These are phyloP conservation scores for Ramaria sp. DNA, from an alignment of 768 basidiomycete genomes.

Conservation along the genomic window DNA sequence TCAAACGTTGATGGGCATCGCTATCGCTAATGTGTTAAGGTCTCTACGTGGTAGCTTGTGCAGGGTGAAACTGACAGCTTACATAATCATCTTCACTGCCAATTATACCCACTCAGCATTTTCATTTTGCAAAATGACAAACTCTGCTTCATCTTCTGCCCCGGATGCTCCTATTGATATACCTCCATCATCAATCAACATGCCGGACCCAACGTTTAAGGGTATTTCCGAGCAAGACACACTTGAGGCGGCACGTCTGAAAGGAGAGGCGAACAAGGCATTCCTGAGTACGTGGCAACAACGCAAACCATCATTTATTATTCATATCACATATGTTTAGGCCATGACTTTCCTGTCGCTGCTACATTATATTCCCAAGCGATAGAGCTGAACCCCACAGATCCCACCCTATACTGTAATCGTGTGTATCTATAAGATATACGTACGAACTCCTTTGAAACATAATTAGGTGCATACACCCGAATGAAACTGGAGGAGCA, in stretches of 20 bases:
- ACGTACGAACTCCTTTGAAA: background rate
- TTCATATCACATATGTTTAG: conserved; percentile 22
- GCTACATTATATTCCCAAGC: conserved; percentile 74
- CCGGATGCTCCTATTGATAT: background rate
- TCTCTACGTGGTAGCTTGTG: no score
- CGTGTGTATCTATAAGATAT: conserved; percentile 25
- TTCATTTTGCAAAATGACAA: background rate
- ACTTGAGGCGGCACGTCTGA: conserved; percentile 57
- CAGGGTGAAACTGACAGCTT: no score
- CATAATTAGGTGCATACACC: conserved; percentile 48
- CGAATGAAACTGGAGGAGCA: conserved; percentile 91
- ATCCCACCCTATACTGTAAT: conserved; percentile 90
- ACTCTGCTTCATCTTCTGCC: conserved; percentile 2
- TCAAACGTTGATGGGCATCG: no score
- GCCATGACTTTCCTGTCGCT: conserved; percentile 67
- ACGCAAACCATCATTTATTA: background rate
- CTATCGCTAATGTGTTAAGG: no score
- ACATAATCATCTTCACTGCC: background rate
- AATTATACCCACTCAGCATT: no score
- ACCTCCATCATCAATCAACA: background rate
- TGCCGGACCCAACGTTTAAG: conserved; percentile 19
- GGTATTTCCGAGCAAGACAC: conserved; percentile 64
- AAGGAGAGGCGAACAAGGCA: conserved; percentile 80
- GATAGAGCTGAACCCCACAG: conserved; percentile 78
- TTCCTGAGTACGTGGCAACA: conserved; percentile 47